phyloP scores from a whole-genome alignment of 768 basidiomycete species.

The Phlegmacium glaucopus region DNA sequence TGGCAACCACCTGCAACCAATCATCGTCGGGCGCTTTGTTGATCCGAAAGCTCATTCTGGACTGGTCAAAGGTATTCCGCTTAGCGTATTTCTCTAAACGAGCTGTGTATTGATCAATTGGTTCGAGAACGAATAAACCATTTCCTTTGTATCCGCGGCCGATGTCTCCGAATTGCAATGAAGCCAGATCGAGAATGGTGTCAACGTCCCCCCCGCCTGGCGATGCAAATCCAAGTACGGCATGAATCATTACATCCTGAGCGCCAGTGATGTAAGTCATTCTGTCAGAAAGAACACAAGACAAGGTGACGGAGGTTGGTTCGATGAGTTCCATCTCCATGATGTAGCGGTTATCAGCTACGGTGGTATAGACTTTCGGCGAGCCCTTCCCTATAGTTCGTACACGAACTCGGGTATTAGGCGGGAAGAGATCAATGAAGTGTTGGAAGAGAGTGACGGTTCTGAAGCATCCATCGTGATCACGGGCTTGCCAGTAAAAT shows the following conservation, averaged over 20 bases:
- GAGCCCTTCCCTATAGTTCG: slow-evolving; percentile 11
- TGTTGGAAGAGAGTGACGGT: slow-evolving; percentile 17
- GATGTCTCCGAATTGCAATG: slow-evolving; percentile 21
- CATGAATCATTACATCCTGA: slow-evolving; percentile 6
- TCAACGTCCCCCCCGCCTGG: slow-evolving; percentile 7
- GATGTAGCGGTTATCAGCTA: slow-evolving; percentile 9
- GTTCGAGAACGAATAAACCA: slow-evolving; percentile 21
- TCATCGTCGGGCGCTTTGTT: slow-evolving; percentile 10
- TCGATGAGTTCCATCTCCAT: slow-evolving; percentile 15
- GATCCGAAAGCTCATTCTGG: slow-evolving; percentile 1
- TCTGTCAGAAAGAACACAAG: slow-evolving; percentile 7
- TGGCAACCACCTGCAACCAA: slow-evolving; percentile 12
- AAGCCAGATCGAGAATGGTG: slow-evolving; percentile 18
- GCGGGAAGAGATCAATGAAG: slow-evolving; percentile 20
- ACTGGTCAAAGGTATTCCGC: slow-evolving; percentile 6
- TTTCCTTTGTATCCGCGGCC: slow-evolving; percentile 19
- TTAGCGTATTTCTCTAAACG: slow-evolving; percentile 14
- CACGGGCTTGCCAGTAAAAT: slow-evolving; percentile 19
- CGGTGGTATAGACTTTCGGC: slow-evolving; percentile 9
- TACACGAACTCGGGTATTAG: slow-evolving; percentile 13
- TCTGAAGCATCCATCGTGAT: slow-evolving; percentile 19
- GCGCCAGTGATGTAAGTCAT: slow-evolving; percentile 14
- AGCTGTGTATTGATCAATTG: slow-evolving; percentile 8
- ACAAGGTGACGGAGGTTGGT: slow-evolving; percentile 9
- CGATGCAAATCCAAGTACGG: slow-evolving; percentile 16